Evolutionary conservation across 495 filamentous ascomycete species (phyloP), one percentile per base, ranked within the genome.

Genomic region (Xylaria bambusicola): DNA sequence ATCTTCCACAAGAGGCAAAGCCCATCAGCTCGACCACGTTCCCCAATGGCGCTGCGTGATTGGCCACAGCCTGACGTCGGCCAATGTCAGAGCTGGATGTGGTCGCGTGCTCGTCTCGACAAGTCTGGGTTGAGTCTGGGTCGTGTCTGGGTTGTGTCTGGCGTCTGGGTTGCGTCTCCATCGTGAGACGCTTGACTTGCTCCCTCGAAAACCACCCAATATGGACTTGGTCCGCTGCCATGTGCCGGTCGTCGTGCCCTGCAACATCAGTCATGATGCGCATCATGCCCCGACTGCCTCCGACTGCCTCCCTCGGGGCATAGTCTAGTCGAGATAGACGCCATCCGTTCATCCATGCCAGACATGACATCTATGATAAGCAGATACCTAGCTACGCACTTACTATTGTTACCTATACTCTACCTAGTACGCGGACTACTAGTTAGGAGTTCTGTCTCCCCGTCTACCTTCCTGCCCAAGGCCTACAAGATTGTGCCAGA

Each of bases 51-150:
- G 18, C 17, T 2, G 27, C 20, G 18, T 69, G 66, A 69, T 69
- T 69, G 66, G 66, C 17, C 27, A 5, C 23, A 4, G 13, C 6
- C 35, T 17, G 9, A 52, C 61, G 52, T 63, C 62, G 61, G 35
- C 67, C 67, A 70, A 70, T 69, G 67, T 60, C 56, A 67, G 62
- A 62, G 65, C 62, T 65, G 48, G 49, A 70, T 62, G 55, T 70
- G 68, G 67, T 70, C 68, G 68, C 68, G 66, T 70, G 68, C 68
- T 70, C 67, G 42, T 63, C 56, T 59, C 57, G 62, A 67, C 64
- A 60, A 52, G 47, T 64, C 63, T 60, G 58, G 61, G 62, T 62
- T 62, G 58, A 52, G 47, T 64, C 63, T 60, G 58, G 61, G 62
- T 62, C 59, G 58, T 48, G 27, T 64, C 63, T 60, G 58, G 61